Conservation (phyloP, 2,329 filamentous ascomycete genomes). For the Lachnellula occidentalis region DNA sequence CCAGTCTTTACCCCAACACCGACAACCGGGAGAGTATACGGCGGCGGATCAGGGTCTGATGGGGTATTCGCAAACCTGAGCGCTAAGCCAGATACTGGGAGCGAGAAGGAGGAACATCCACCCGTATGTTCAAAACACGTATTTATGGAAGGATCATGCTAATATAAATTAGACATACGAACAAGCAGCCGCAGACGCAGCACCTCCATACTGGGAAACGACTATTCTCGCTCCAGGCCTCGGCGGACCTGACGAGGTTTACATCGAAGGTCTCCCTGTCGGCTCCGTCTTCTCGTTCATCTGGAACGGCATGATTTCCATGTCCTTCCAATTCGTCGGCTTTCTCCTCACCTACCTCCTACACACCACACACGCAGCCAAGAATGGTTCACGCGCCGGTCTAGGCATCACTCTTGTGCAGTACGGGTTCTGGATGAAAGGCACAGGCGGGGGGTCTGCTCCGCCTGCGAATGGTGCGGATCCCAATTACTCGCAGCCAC, state of each 20-base stretch:
- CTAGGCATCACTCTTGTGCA: constrained; percentile 93
- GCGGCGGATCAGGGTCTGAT: constrained; percentile 75
- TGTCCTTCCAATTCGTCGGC: constrained; percentile 94
- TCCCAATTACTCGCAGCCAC: constrained; percentile 62
- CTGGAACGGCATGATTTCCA: constrained; percentile 94
- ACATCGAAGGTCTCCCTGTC: constrained; percentile 91
- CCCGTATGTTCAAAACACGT: constrained; percentile 59
- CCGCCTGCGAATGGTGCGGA: constrained; percentile 36
- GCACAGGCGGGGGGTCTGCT: constrained; percentile 40
- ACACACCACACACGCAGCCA: constrained; percentile 95
- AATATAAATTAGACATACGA: constrained; percentile 71
- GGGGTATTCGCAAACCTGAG: constrained; percentile 95
- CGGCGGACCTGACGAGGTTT: constrained; percentile 88
- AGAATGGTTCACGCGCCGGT: constrained; percentile 91
- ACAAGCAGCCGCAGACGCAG: constrained; percentile 92
- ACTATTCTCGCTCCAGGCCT: constrained; percentile 92
- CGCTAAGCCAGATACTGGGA: constrained; percentile 78
- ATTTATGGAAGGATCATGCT: constrained; percentile 4
- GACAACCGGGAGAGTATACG: constrained; percentile 49
- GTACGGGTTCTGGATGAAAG: constrained; percentile 94
- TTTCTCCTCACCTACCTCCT: constrained; percentile 97
- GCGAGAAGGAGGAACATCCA: constrained; percentile 81
- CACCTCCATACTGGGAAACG: constrained; percentile 98
- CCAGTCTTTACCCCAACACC: constrained; percentile 24
- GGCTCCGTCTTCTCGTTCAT: constrained; percentile 81